Conservation (phyloP, 2,329 filamentous ascomycete species). For the Cordyceps pruinosa region DNA sequence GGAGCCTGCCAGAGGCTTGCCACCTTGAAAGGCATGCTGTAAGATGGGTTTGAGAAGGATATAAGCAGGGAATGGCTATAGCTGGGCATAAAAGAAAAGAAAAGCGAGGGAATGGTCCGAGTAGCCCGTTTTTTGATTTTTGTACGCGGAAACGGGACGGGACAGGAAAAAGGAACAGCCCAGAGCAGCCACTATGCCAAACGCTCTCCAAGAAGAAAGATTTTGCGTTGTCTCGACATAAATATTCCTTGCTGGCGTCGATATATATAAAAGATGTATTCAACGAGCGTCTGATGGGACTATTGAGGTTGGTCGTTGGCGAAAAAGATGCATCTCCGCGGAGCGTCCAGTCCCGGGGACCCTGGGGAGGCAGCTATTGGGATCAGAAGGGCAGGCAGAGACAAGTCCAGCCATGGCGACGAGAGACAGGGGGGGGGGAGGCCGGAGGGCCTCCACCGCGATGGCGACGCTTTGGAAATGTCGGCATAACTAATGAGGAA, state of each 20-base stretch:
- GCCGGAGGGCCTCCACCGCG: background rate
- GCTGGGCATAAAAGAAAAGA: background rate
- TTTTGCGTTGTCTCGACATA: background rate
- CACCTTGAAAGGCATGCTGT: slow-evolving; percentile 24
- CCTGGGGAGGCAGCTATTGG: background rate
- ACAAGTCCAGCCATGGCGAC: background rate
- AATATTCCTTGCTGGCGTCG: background rate
- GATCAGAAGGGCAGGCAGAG: background rate
- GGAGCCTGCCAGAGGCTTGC: slow-evolving; percentile 39
- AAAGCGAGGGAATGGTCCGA: background rate
- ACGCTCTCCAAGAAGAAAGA: background rate
- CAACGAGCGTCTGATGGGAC: background rate
- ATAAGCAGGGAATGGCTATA: no score
- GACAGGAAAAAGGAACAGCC: background rate
- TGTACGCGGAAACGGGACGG: background rate
- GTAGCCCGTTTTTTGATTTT: background rate
- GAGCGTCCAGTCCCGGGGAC: background rate
- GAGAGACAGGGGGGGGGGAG: no score
- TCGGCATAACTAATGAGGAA: background rate
- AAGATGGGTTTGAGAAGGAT: background rate
- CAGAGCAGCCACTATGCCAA: background rate
- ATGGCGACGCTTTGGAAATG: background rate
- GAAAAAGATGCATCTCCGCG: slow-evolving; percentile 1
- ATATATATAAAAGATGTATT: background rate
- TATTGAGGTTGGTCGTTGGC: slow-evolving; percentile 1